Conservation (phyloP, 345 rosid species). For the Zanthoxylum bungeanum region DNA sequence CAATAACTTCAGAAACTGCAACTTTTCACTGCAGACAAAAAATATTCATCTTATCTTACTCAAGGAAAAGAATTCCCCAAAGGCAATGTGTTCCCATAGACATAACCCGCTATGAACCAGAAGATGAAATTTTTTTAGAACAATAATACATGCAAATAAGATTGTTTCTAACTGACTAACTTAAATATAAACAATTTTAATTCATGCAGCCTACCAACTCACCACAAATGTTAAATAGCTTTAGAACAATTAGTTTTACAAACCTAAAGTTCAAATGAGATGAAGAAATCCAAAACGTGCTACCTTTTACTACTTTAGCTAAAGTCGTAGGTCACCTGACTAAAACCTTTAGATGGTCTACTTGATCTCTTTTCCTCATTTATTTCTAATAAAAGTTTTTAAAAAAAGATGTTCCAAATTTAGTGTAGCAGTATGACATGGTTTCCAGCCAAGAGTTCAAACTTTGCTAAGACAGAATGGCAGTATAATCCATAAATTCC, state of each 20-base stretch:
- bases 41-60: background rate
- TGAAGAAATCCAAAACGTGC: background rate
- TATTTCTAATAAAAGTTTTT: background rate
- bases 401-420: background rate
- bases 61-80: background rate
- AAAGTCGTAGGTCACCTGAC: background rate
- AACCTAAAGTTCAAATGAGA: background rate
- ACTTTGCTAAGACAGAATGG: background rate
- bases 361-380: background rate
- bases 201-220: background rate
- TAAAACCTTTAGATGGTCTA: background rate
- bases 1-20: background rate
- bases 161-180: background rate
- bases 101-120: background rate
- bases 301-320: background rate
- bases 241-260: background rate
- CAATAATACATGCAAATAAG: background rate
- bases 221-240: background rate
- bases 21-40: background rate
- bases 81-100: background rate
- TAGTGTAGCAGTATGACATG: background rate
- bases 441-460: background rate
- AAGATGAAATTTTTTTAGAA: background rate
- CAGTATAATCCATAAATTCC: background rate
- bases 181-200: background rate